phyloP scores from a whole-genome alignment of 441 rosid genomes.

The Bocquillonia castaneifolia region DNA sequence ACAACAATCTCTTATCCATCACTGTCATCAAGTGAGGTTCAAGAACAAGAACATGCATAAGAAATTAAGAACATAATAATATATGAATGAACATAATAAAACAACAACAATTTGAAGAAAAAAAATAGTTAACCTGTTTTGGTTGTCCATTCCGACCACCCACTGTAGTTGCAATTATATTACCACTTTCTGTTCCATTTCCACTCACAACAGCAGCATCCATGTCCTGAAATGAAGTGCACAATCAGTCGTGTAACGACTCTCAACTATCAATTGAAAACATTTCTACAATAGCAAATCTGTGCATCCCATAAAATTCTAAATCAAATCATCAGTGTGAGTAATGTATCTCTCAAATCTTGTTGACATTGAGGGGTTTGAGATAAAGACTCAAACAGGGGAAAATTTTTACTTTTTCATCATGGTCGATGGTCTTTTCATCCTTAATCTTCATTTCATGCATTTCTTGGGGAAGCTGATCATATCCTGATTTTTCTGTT shows the following conservation, averaged over 20 bases:
- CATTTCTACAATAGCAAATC: background rate
- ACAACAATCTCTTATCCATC: background rate
- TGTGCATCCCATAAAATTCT: background rate
- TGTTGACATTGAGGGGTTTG: background rate
- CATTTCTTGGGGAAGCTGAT: conserved; percentile 64
- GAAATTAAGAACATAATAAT: background rate
- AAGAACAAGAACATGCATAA: background rate
- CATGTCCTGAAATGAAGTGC: conserved; percentile 47
- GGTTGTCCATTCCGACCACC: conserved; percentile 86
- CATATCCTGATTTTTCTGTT: conserved; percentile 38
- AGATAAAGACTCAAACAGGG: background rate
- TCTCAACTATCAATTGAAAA: background rate
- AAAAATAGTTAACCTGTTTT: conserved; percentile 58
- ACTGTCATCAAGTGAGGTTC: background rate
- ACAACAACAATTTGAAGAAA: conserved; percentile 11
- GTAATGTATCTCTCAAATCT: background rate
- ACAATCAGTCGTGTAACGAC: conserved; percentile 7
- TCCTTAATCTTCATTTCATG: conserved; percentile 60
- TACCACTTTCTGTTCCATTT: conserved; percentile 76
- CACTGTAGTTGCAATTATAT: conserved; percentile 67
- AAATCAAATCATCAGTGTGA: background rate
- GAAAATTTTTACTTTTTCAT: conserved; percentile 50
- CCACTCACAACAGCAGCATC: conserved; percentile 65
- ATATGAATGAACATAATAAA: background rate
- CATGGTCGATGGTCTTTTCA: conserved; percentile 39